Conservation (phyloP, 768 basidiomycete genomes). For the Tulasnella sp. region DNA sequence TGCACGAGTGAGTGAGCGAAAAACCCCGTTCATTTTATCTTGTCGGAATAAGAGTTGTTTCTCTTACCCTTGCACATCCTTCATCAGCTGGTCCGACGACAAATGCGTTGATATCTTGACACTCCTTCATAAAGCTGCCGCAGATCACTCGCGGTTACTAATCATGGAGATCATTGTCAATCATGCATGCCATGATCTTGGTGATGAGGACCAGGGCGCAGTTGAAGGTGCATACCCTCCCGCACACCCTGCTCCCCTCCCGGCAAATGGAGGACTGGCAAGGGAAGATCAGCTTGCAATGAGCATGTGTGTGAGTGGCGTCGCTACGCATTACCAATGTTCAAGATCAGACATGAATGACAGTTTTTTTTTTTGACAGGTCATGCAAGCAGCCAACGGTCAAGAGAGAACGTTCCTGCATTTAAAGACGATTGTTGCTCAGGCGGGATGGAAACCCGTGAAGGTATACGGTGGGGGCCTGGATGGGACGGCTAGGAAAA, state of each 20-base stretch:
- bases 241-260: not conserved
- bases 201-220: not conserved
- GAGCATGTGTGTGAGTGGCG: not conserved
- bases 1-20: not conserved
- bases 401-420: not conserved
- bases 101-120: conserved; percentile 6
- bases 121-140: conserved; percentile 4
- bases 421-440: not conserved
- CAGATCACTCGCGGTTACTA: not conserved
- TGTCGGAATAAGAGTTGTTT: too few relatives aligned
- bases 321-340: not conserved
- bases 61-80: not conserved
- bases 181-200: not conserved
- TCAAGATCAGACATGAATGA: not conserved
- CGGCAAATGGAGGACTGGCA: conserved; percentile 11
- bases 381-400: not conserved
- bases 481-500: not conserved
- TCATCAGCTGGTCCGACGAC: not conserved
- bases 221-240: not conserved
- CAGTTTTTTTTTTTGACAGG: not conserved
- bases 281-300: not conserved
- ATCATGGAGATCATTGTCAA: not conserved
- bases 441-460: not conserved
- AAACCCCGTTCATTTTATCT: not conserved
- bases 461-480: not conserved